Evolutionary conservation across 2,329 filamentous ascomycete species (phyloP).

Genomic region (Scedosporium aurantiacum): DNA sequence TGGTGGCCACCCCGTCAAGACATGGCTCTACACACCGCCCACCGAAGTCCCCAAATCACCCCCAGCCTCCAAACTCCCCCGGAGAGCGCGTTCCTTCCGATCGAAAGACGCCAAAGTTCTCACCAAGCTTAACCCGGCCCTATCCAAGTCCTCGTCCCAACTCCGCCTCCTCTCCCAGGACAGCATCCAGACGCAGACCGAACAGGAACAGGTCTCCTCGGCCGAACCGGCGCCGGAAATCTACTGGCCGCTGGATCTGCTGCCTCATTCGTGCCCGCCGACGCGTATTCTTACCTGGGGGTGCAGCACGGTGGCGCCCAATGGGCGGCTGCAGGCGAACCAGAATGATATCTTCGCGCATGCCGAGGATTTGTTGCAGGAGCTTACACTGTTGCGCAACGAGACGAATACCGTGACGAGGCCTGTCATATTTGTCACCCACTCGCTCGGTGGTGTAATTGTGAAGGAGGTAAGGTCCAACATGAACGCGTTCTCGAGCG

Average conservation of each 20-base stretch:
- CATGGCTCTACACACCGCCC: conserved; percentile 15
- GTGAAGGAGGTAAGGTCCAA: conserved; percentile 18
- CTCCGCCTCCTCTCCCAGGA: conserved; percentile 2
- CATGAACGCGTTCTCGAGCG: not conserved
- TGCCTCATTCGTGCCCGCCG: conserved; percentile 19
- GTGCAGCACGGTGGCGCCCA: conserved; percentile 16
- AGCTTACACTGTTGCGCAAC: conserved; percentile 14
- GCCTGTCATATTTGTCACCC: conserved; percentile 18
- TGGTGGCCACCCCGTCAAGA: conserved; percentile 20
- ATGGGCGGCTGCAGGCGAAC: conserved; percentile 15
- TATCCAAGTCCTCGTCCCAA: not conserved
- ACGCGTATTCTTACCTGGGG: conserved; percentile 20
- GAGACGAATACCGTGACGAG: conserved; percentile 9
- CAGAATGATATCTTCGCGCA: conserved; percentile 20
- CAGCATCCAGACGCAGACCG: not conserved
- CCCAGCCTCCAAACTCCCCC: conserved; percentile 12
- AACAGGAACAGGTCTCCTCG: not conserved
- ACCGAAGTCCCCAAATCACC: conserved; percentile 9
- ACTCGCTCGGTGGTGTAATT: conserved; percentile 19
- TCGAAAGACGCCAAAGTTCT: conserved; percentile 7
- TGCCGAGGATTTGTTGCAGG: conserved; percentile 16
- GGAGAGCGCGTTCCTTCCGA: conserved; percentile 13
- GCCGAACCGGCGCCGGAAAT: conserved; percentile 7
- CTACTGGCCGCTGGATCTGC: conserved; percentile 21
- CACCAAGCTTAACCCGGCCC: conserved; percentile 14